Percentiles rank a stretch among this genome's conserved stretches.
These are phyloP conservation scores for Cicer chorassanicum DNA, from an alignment of 306 rosid genomes.

Conservation along the genomic window DNA sequence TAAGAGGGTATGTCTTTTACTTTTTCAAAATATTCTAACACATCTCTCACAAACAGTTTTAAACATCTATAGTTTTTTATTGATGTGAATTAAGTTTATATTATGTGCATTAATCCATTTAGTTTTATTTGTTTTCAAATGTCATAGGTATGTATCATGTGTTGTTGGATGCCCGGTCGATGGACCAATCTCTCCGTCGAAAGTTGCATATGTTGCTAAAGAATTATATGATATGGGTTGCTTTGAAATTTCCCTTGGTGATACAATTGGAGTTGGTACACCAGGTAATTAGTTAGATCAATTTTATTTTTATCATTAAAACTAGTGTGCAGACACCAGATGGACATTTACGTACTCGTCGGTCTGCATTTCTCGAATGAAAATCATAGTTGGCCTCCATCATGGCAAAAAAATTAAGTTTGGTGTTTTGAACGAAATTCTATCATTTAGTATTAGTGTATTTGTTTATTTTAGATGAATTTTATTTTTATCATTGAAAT, in stretches of 20 bases:
- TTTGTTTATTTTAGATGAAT: too few species aligned
- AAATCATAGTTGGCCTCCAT: too few species aligned
- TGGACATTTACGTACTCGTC: too few species aligned
- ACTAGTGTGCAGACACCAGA: too few species aligned
- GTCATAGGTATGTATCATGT: conserved; percentile 82
- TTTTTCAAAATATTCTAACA: not conserved
- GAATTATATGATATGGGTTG: conserved; percentile 91
- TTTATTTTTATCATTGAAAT: too few species aligned
- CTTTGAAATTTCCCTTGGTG: conserved; percentile 94
- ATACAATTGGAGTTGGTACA: conserved; percentile 90
- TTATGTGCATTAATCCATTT: conserved; percentile 19
- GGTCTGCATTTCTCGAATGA: too few species aligned
- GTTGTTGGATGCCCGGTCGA: conserved; percentile 87
- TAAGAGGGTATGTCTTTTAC: conserved; percentile 68
- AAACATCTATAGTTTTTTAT: too few species aligned
- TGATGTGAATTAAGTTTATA: too few species aligned
- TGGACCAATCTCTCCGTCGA: conserved; percentile 77
- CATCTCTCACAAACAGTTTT: too few species aligned
- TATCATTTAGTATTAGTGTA: too few species aligned
- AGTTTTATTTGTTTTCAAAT: conserved; percentile 31
- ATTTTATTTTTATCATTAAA: not conserved
- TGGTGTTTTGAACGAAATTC: too few species aligned
- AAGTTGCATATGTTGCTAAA: conserved; percentile 86
- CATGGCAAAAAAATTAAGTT: too few species aligned
- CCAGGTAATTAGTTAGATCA: conserved; percentile 63